A percentile compares a stretch with the other conserved stretches of the same genome.
Evolutionary conservation across 2,329 filamentous ascomycete genomes (phyloP).

Genomic region (Botrytis paeoniae): DNA sequence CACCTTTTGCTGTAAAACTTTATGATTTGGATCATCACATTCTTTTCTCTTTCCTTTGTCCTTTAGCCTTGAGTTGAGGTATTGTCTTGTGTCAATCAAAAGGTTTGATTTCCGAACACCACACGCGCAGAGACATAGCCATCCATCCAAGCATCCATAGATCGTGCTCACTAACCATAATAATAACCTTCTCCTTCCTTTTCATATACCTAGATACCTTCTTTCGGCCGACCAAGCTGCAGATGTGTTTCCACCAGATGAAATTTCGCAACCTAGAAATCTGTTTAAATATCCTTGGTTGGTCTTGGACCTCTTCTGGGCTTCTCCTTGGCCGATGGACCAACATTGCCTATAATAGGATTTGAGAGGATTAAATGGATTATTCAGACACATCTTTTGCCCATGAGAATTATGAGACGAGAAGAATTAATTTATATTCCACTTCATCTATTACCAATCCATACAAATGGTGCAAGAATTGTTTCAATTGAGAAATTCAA

Average conservation of each 20-base stretch:
- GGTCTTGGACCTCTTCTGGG: not conserved
- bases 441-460: not conserved
- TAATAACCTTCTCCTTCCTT: not conserved
- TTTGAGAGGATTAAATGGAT: not conserved
- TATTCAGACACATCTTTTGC: not conserved
- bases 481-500: constrained; percentile 1
- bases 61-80: not conserved
- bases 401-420: not conserved
- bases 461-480: not conserved
- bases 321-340: not conserved
- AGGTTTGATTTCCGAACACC: not conserved
- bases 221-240: not conserved
- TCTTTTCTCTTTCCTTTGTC: not conserved
- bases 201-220: not conserved
- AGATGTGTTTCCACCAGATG: not conserved
- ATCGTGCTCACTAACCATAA: not conserved
- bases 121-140: not conserved
- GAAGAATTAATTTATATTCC: not conserved
- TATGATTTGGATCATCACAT: not conserved
- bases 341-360: not conserved
- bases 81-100: not conserved
- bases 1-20: not conserved
- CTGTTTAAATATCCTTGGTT: not conserved
- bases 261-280: not conserved
- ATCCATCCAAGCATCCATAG: not conserved